These are phyloP conservation scores for Melastoma candidum DNA, from an alignment of 441 rosid species.

Conservation along the genomic window DNA sequence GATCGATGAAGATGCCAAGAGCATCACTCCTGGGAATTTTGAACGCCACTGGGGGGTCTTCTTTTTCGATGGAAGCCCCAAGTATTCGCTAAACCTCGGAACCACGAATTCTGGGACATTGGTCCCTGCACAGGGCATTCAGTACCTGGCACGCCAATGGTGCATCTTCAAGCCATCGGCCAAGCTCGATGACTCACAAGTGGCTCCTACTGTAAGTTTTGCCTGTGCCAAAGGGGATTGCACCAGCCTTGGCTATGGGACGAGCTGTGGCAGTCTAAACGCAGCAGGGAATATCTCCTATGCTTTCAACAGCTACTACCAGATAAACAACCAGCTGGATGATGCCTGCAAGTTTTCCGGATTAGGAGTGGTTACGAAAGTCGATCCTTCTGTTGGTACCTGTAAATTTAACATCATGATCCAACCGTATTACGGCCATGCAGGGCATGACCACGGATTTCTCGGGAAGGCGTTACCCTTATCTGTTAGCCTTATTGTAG, in stretches of 20 bases:
- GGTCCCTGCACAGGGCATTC: slow-evolving; percentile 43
- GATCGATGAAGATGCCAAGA: slow-evolving; percentile 89
- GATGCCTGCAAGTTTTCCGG: slow-evolving; percentile 69
- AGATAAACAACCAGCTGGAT: slow-evolving; percentile 66
- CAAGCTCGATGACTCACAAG: slow-evolving; percentile 54
- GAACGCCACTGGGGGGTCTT: slow-evolving; percentile 97
- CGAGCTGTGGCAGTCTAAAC: slow-evolving; percentile 60
- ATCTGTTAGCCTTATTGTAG: slow-evolving; percentile 19
- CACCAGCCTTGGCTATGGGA: slow-evolving; percentile 78
- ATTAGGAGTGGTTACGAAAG: slow-evolving; percentile 43
- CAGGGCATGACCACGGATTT: slow-evolving; percentile 14
- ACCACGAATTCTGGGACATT: slow-evolving; percentile 58
- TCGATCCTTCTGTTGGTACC: slow-evolving; percentile 45
- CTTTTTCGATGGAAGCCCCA: slow-evolving; percentile 61
- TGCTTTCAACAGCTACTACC: slow-evolving; percentile 87
- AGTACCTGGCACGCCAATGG: slow-evolving; percentile 55
- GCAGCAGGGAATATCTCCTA: slow-evolving; percentile 59
- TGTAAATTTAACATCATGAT: slow-evolving; percentile 65
- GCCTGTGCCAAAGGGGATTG: slow-evolving; percentile 82
- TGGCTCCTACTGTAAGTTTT: slow-evolving; percentile 67
- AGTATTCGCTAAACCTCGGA: slow-evolving; percentile 73
- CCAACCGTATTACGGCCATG: slow-evolving; percentile 55
- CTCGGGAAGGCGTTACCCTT: slow-evolving; percentile 12
- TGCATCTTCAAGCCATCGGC: slow-evolving; percentile 63
- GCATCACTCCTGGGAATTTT: slow-evolving; percentile 84